Evolutionary conservation across 805 yeast genomes (phyloP), one percentile per base, ranked within the genome.

Genomic region (Candida bentonensis): DNA sequence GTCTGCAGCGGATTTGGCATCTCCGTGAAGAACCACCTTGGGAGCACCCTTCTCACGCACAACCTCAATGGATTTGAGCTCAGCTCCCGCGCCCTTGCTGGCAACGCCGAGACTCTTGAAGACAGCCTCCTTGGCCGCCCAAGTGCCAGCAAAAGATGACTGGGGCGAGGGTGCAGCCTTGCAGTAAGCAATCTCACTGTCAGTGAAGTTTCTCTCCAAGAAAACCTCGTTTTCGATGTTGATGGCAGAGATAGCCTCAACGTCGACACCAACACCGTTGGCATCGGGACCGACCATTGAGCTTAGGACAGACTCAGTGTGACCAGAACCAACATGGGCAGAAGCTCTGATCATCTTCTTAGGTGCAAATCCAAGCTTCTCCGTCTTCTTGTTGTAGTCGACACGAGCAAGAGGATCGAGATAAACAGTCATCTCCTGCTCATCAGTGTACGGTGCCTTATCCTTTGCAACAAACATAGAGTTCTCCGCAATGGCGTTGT

Each of bases 71-170:
- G 86, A 95, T 61, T 74, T 76, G 68, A 92, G 73, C 26, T 94
- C 72, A 30, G 98, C 97, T 49, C 97, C 98, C 15, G 89, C 96
- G 48, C 99, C 99, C 60, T 79, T 76, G 41, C 94, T 78, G 58
- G 75, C 74, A 50, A 85, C 94, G 49, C 92, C 88, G 59, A 92
- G 71, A 17, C 95, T 84, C 70, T 92, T 92, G 79, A 92, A 92
- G 27, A 88, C 96, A 39, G 99, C 98, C 69, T 92, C 99, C 68
- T 92, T 92, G 40, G 98, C 98, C 23, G 96, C 85, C 99, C 99
- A 92, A 39, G 94, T 82, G 41, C 99, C 99, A 22, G 98, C 87
- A 65, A 74, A 92, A 2, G 96, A 85, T 13, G 97, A 85, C 58
- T 78, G 82, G 43, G 92, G 84, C 52, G 73, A 72, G 39, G 96